Percentiles rank a stretch among this genome's conserved stretches.
Evolutionary conservation across 2,329 filamentous ascomycete genomes (phyloP).

Genomic region (Aspergillus fructus): DNA sequence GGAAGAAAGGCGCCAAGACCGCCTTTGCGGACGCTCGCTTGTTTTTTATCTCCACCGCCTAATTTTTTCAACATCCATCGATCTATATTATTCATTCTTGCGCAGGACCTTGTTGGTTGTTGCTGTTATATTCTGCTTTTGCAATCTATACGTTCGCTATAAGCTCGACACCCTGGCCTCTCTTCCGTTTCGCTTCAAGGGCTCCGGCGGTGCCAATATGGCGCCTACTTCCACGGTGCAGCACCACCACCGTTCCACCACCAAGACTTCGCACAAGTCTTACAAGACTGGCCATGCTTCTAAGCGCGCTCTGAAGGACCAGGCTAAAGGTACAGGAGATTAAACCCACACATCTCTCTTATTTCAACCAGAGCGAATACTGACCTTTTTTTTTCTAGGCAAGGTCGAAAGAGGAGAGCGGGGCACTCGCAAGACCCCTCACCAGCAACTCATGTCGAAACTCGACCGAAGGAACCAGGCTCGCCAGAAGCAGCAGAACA

Average conservation of each 20-base stretch:
- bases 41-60: conserved; percentile 31
- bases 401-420: conserved; percentile 72
- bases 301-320: conserved; percentile 82
- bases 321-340: conserved; percentile 68
- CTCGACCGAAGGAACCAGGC: conserved; percentile 92
- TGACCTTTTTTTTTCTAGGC: conserved; percentile 51
- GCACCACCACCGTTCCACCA: conserved; percentile 87
- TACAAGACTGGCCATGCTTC: conserved; percentile 92
- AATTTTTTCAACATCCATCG: conserved; percentile 30
- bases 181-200: conserved; percentile 85
- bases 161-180: conserved; percentile 44
- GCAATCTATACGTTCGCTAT: conserved; percentile 12
- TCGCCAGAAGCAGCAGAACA: conserved; percentile 81
- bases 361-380: neutral
- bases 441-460: conserved; percentile 97
- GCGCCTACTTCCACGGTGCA: conserved; percentile 64
- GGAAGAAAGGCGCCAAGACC: conserved; percentile 16
- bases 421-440: conserved; percentile 78
- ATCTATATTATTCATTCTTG: conserved; percentile 13
- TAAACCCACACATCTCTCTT: neutral
- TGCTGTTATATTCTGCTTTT: conserved; percentile 11
- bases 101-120: conserved; percentile 1
- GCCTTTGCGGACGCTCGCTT: conserved; percentile 15
- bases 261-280: conserved; percentile 81
- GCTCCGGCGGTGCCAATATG: conserved; percentile 65